Conservation (phyloP, 768 basidiomycete species). For the Leccinellum albellum region DNA sequence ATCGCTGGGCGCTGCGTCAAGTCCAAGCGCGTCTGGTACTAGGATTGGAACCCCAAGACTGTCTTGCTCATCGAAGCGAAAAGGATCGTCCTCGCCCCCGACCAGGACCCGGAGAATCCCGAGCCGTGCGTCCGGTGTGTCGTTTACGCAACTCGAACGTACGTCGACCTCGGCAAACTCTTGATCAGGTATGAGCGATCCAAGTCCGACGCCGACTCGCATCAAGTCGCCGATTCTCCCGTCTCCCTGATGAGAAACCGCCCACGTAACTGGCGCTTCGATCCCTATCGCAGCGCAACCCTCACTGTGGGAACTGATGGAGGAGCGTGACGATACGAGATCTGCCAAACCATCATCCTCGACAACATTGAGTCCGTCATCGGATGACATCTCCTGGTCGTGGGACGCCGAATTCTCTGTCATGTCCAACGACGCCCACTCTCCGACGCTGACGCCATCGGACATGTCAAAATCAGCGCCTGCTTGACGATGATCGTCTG, state of each 20-base stretch:
- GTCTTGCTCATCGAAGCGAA: background rate
- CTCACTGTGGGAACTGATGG: background rate
- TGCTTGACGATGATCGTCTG: conserved; percentile 1
- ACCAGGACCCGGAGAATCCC: background rate
- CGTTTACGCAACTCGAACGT: background rate
- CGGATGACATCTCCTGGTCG: background rate
- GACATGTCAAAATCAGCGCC: background rate
- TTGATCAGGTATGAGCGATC: background rate
- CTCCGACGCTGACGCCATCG: background rate
- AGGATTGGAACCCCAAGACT: background rate
- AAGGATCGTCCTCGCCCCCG: background rate
- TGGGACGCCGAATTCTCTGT: background rate
- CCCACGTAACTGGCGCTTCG: background rate
- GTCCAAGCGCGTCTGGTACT: background rate
- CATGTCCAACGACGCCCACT: background rate
- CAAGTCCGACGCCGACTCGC: background rate
- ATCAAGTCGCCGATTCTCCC: background rate
- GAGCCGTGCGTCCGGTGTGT: background rate
- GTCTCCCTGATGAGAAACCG: background rate
- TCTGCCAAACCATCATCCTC: too few relatives aligned
- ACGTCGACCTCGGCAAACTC: background rate
- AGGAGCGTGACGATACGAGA: background rate
- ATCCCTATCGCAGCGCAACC: background rate
- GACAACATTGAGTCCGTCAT: background rate
- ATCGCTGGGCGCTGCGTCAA: background rate